Percentiles rank a stretch among this genome's conserved stretches.
These are phyloP conservation scores for Penicillium robsamsonii DNA, from an alignment of 495 filamentous ascomycete genomes.

Conservation along the genomic window DNA sequence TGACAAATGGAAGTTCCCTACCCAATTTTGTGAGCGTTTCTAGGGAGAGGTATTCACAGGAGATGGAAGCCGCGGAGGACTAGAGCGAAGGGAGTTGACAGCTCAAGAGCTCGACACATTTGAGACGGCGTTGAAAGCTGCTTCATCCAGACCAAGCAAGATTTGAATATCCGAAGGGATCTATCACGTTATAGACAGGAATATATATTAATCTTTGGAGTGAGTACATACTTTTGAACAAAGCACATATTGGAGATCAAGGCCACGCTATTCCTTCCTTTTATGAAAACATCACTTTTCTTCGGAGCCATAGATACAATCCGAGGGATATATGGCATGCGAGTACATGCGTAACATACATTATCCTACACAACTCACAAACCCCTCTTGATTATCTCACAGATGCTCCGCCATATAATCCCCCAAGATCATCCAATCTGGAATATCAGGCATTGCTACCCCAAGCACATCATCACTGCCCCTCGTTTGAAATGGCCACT, in stretches of 20 bases:
- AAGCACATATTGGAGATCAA: background rate
- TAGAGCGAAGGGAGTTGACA: slow-evolving; percentile 31
- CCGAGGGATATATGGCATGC: background rate
- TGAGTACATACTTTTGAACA: background rate
- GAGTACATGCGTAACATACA: background rate
- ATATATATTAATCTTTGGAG: background rate
- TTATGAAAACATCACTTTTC: too few relatives aligned
- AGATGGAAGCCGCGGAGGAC: slow-evolving; percentile 36
- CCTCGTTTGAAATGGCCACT: slow-evolving; percentile 22
- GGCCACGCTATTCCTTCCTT: too few relatives aligned
- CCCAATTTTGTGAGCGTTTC: slow-evolving; percentile 25
- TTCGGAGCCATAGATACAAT: background rate
- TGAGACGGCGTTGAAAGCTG: slow-evolving; percentile 17
- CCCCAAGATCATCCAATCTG: slow-evolving; percentile 34
- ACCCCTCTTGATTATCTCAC: background rate
- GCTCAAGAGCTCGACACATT: slow-evolving; percentile 19
- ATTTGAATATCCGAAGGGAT: slow-evolving; percentile 15
- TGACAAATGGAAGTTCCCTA: slow-evolving; percentile 39
- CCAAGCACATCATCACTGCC: slow-evolving; percentile 11
- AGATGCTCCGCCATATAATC: slow-evolving; percentile 27
- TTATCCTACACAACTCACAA: background rate
- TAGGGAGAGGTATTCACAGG: slow-evolving; percentile 28
- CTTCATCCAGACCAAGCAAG: slow-evolving; percentile 25
- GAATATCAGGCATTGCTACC: slow-evolving; percentile 24
- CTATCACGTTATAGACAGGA: background rate